phyloP scores from a whole-genome alignment of 306 rosid species.

The Cajanus cajan region DNA sequence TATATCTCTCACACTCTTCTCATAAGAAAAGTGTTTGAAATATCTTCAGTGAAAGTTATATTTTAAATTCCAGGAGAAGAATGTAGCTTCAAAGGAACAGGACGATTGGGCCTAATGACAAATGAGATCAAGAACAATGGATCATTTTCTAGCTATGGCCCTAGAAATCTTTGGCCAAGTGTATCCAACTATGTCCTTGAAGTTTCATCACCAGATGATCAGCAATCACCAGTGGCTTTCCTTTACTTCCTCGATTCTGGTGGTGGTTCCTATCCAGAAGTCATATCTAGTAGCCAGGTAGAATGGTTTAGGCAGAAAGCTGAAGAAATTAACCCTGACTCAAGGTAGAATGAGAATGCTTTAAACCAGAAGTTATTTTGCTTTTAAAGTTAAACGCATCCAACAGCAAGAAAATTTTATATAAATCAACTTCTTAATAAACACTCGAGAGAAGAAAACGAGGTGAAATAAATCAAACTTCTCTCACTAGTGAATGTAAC shows the following conservation, averaged over 20 bases:
- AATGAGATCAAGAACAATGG: conserved; percentile 47
- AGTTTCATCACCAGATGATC: conserved; percentile 46
- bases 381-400: background rate
- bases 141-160: conserved; percentile 63
- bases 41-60: conserved; percentile 4
- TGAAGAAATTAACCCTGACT: conserved; percentile 55
- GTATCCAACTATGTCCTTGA: conserved; percentile 70
- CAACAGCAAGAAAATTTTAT: background rate
- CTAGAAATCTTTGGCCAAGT: conserved; percentile 79
- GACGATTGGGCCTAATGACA: conserved; percentile 56
- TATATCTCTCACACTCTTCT: background rate
- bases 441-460: background rate
- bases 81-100: conserved; percentile 78
- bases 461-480: background rate
- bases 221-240: conserved; percentile 52
- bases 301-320: conserved; percentile 66
- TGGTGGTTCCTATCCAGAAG: conserved; percentile 86
- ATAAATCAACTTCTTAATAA: background rate
- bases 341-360: conserved; percentile 46
- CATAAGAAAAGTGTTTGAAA: background rate
- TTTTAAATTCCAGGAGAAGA: conserved; percentile 38
- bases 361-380: background rate
- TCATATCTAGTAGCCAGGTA: conserved; percentile 65
- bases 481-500: background rate
- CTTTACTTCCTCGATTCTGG: conserved; percentile 89